Conservation (phyloP, 169 alveolate genomes). For the Plasmodium knowlesi region DNA sequence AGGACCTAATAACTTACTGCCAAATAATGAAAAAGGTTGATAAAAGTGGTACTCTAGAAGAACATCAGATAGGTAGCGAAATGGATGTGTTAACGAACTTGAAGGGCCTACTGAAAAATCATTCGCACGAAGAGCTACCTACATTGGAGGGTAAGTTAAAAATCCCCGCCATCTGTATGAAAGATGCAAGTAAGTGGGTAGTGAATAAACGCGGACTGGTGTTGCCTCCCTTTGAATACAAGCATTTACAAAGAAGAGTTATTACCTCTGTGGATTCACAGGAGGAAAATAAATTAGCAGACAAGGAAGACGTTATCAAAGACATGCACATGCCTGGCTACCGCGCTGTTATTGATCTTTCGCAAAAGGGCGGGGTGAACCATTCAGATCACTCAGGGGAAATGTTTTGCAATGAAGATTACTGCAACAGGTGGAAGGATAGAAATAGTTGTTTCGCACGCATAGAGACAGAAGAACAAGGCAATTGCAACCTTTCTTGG, state of each 20-base stretch:
- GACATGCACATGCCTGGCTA: not conserved
- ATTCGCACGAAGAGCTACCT: not conserved
- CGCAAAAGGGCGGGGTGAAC: not conserved
- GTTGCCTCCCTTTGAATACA: not conserved
- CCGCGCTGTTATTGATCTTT: not conserved
- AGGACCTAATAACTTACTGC: constrained; percentile 3
- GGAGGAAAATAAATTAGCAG: not conserved
- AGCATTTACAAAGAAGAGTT: not conserved
- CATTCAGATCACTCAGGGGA: not conserved
- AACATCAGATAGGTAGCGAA: not conserved
- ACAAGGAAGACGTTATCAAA: not conserved
- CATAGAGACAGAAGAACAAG: constrained; percentile 5
- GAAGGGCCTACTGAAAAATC: not conserved
- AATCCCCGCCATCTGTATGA: constrained; percentile 3
- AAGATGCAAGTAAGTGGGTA: not conserved
- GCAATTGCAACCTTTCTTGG: constrained; percentile 24
- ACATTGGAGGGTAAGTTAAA: not conserved
- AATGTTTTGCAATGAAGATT: not conserved
- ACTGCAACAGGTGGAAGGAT: constrained; percentile 10
- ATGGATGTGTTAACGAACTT: not conserved
- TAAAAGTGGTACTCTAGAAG: not conserved
- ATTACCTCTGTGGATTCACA: not conserved
- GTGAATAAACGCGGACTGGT: not conserved
- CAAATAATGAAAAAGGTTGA: not conserved
- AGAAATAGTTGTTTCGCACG: not conserved